These are phyloP conservation scores for Schrenkiella parvula DNA, from an alignment of 345 rosid genomes.

Conservation along the genomic window DNA sequence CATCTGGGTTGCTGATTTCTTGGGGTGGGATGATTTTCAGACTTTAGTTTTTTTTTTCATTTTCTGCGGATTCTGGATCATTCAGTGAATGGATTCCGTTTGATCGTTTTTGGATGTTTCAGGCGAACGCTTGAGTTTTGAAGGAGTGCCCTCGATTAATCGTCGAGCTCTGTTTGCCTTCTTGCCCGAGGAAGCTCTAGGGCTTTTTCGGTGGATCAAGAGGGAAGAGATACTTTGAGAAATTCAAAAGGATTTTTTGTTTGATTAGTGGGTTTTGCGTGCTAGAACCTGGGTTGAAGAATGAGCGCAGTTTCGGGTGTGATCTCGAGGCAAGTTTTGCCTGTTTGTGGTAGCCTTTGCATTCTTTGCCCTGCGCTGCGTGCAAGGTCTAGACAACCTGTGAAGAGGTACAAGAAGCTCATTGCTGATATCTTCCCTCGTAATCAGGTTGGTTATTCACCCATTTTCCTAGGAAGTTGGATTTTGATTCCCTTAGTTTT, in stretches of 20 bases:
- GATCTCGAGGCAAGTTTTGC: slow-evolving; percentile 86
- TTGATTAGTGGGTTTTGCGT: neutral
- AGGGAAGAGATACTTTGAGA: slow-evolving; percentile 52
- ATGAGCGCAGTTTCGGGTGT: slow-evolving; percentile 82
- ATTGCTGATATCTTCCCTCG: slow-evolving; percentile 81
- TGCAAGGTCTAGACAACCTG: slow-evolving; percentile 95
- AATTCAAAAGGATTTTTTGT: slow-evolving; percentile 1
- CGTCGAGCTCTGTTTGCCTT: slow-evolving; percentile 63
- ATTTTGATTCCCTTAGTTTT: neutral
- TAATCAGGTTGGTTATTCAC: slow-evolving; percentile 52
- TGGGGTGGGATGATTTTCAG: neutral
- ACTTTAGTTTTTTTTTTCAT: neutral
- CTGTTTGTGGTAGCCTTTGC: slow-evolving; percentile 90
- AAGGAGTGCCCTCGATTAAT: slow-evolving; percentile 20
- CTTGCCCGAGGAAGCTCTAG: slow-evolving; percentile 37
- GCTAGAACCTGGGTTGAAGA: slow-evolving; percentile 18
- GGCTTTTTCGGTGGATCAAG: slow-evolving; percentile 40
- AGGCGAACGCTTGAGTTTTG: slow-evolving; percentile 40
- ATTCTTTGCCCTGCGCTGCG: slow-evolving; percentile 80
- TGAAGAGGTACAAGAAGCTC: slow-evolving; percentile 98
- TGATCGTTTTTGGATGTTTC: slow-evolving; percentile 8
- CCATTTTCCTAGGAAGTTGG: neutral
- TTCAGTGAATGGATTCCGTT: neutral
- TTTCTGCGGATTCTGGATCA: neutral
- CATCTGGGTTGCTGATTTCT: slow-evolving; percentile 2